Base-by-base conservation (phyloP, 306 rosid species). In the Quercus engelmannii region DNA sequence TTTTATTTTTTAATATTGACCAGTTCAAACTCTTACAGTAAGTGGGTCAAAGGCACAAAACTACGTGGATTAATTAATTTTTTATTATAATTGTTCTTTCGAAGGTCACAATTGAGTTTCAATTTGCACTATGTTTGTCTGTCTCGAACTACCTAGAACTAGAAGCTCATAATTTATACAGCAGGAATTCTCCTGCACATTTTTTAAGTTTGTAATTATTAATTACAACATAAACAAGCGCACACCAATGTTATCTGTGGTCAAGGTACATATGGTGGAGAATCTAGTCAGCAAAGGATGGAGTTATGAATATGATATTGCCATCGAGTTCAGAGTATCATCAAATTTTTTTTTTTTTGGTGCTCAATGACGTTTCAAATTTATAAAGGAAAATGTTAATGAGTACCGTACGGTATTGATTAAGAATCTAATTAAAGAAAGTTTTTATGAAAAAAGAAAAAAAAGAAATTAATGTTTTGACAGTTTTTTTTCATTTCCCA, bases 371-470 rank as follows among this genome's bases (percentile, higher is more conserved):
- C 46, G 0, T 8, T 41, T 41, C 46, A 8, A 41, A 41, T 41
- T 41, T 41, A 41, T 41, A 41, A 38, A 7, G 0, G 0, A 0
- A 35, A 35, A 35, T 35, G 2, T 0, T 35, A 35, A 6, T 0
- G 0, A 35, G 6, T 35, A 0, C 0, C 0, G 6, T 35, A 35
- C 0, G 2, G 0, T 0, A 35, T 2, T 35, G 0, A 0, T 35
- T 35, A 35, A 35, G 0, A 35, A 35, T 35, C 0, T 0, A 35
- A 6, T 35, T 35, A 6, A 35, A 35, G 41, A 1, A 28, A 28
- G 0, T 2, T 28, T 28, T 28, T 28, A 28, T 28, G 30, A 2
- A 2, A 28, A 28, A 28, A 28, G 30, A 28, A 28, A 28, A 28
- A 28, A 28, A 26, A 26, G 2, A 26, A 28, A 28, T 28, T 28